Percentiles rank a stretch among this genome's conserved stretches.
Evolutionary conservation across 140 eudicot species (phyloP).

Genomic region (Oenanthe javanica): DNA sequence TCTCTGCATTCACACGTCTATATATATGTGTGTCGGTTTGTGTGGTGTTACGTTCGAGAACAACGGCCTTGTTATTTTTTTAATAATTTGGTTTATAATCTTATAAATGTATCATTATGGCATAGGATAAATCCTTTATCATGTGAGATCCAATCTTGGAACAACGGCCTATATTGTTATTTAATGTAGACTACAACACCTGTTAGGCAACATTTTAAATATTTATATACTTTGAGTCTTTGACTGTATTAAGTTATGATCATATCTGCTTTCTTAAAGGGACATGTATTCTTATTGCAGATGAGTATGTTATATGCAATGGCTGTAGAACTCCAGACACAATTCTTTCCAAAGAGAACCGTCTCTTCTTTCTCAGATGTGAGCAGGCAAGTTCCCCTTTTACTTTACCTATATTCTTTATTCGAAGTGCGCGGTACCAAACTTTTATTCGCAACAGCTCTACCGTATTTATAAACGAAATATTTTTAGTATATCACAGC

Average conservation of each 20-base stretch:
- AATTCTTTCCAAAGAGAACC: slow-evolving; percentile 4
- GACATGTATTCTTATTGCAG: background rate
- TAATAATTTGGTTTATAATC: no score
- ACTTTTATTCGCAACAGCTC: no score
- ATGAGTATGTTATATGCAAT: slow-evolving; percentile 3
- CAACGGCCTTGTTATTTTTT: no score
- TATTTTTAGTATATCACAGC: no score
- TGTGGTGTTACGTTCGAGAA: no score
- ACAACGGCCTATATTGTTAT: no score
- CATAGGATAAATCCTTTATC: no score
- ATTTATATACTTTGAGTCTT: background rate
- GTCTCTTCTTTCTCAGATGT: slow-evolving; percentile 7
- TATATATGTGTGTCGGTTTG: no score
- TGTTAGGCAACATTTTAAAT: background rate
- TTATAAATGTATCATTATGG: no score
- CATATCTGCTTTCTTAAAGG: background rate
- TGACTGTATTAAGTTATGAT: background rate
- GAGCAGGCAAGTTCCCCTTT: background rate
- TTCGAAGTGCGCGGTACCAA: background rate
- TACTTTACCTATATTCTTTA: background rate
- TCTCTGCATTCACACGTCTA: no score
- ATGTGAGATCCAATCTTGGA: no score
- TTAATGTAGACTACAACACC: background rate
- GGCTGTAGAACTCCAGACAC: slow-evolving; percentile 2
- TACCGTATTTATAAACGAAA: no score